Base-by-base conservation (phyloP, 164 flowering plant genomes). In the Aristolochia fimbriata region DNA sequence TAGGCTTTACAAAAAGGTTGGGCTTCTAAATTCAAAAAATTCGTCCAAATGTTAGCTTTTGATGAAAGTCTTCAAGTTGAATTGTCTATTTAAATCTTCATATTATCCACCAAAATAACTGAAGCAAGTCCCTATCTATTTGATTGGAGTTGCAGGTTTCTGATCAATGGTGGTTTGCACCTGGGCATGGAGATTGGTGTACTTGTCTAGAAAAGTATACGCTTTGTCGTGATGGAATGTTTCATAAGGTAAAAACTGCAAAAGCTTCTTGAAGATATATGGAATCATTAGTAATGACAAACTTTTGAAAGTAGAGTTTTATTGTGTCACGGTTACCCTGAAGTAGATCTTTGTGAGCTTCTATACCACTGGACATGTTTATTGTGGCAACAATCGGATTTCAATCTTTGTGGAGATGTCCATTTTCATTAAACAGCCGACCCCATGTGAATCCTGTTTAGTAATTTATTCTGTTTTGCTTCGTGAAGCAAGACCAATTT, bases 141-240 rank as follows among this genome's bases (percentile, higher is more conserved):
- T 41, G 20, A 17, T 62, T 37, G 22, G 33, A 24, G 37, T 72
- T 66, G 9, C 77, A 91, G 98, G 98, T 85, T 15, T 83, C 92
- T 37, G 92, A 87, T 65, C 83, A 83, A 59, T 88, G 98, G 92
- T 92, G 98, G 96, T 92, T 75, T 65, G 83, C 84, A 71, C 98
- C 95, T 37, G 98, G 98, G 60, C 98, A 92, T 76, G 98, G 98
- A 56, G 96, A 92, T 80, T 92, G 90, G 96, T 77, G 79, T 60
- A 92, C 96, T 58, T 86, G 91, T 77, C 79, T 92, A 25, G 98
- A 92, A 66, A 88, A 80, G 72, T 92, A 92, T 67, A 76, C 73
- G 17, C 89, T 92, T 57, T 86, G 91, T 63, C 80, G 84, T 57
- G 98, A 92, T 74, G 96, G 98, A 55, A 80, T 92, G 54, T 88